Evolutionary conservation across 2,329 filamentous ascomycete species (phyloP).

Genomic region (Ophiocordyceps camponoti-saundersi): DNA sequence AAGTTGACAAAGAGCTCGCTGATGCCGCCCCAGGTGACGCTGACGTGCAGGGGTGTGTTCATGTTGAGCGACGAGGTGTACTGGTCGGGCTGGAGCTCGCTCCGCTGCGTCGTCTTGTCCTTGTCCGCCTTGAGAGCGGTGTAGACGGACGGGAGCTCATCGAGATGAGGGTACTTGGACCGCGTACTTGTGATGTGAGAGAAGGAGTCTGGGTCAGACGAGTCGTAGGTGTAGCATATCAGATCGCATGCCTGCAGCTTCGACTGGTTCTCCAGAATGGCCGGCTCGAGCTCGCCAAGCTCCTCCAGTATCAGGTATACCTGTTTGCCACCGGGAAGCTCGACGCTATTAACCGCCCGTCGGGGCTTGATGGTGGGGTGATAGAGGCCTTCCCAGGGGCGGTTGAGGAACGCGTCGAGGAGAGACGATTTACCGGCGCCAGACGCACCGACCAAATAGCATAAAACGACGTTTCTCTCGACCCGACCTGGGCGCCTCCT

Average conservation of each 20-base stretch:
- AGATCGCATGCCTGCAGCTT: slow-evolving; percentile 89
- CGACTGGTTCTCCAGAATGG: slow-evolving; percentile 77
- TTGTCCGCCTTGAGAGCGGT: slow-evolving; percentile 88
- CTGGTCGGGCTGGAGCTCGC: slow-evolving; percentile 78
- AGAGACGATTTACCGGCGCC: slow-evolving; percentile 83
- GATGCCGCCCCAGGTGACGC: slow-evolving; percentile 86
- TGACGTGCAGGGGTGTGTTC: slow-evolving; percentile 84
- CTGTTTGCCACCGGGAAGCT: slow-evolving; percentile 88
- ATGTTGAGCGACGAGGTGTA: slow-evolving; percentile 77
- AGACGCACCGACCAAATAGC: slow-evolving; percentile 76
- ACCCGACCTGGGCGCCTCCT: slow-evolving; percentile 68
- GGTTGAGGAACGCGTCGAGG: slow-evolving; percentile 78
- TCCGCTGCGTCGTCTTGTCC: slow-evolving; percentile 91
- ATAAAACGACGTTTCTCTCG: slow-evolving; percentile 85
- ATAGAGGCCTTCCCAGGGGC: slow-evolving; percentile 70
- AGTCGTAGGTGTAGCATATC: slow-evolving; percentile 92
- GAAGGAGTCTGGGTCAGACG: slow-evolving; percentile 90
- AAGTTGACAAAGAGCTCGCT: slow-evolving; percentile 84
- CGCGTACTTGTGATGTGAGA: slow-evolving; percentile 74
- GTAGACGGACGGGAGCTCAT: slow-evolving; percentile 82
- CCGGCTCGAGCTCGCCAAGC: slow-evolving; percentile 85
- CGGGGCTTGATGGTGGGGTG: slow-evolving; percentile 90
- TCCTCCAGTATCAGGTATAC: slow-evolving; percentile 94
- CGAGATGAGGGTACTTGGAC: slow-evolving; percentile 62
- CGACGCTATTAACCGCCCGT: slow-evolving; percentile 88